A percentile compares a stretch with the other conserved stretches of the same genome.
Evolutionary conservation across 2,329 filamentous ascomycete species (phyloP).

Genomic region (Xylariales sp.): DNA sequence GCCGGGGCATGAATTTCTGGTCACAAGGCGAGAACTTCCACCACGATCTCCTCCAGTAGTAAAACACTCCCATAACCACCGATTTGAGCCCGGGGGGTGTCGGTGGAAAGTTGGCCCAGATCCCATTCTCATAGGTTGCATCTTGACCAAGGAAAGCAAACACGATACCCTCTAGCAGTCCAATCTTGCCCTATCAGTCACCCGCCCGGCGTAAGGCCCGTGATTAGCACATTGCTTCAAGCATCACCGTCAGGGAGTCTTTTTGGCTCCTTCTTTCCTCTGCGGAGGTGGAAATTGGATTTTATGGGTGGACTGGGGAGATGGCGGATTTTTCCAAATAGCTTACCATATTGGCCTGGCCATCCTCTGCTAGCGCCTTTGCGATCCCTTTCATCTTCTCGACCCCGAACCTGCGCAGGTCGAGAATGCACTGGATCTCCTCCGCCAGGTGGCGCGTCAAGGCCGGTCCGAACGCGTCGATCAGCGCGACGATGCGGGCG

Average conservation of each 20-base stretch:
- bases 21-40: slow-evolving; percentile 6
- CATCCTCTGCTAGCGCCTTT: neutral
- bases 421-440: slow-evolving; percentile 32
- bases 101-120: slow-evolving; percentile 4
- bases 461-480: slow-evolving; percentile 30
- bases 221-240: no score
- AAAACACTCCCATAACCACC: neutral
- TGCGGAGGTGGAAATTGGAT: no score
- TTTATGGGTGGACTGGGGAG: no score
- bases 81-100: neutral
- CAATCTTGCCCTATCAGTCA: slow-evolving; percentile 4
- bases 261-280: no score
- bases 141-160: slow-evolving; percentile 3
- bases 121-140: slow-evolving; percentile 1
- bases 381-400: slow-evolving; percentile 1
- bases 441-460: slow-evolving; percentile 31
- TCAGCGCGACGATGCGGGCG: slow-evolving; percentile 19
- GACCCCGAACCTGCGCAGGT: slow-evolving; percentile 19
- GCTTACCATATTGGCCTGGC: slow-evolving; percentile 2
- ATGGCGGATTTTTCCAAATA: no score
- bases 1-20: slow-evolving; percentile 5
- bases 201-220: no score
- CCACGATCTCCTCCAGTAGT: slow-evolving; percentile 1
- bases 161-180: neutral
- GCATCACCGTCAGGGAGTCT: no score